Evolutionary conservation across 1,139 yeast genomes (phyloP), one percentile per base, ranked within the genome.

Genomic region (Suhomyces guaymorum): DNA sequence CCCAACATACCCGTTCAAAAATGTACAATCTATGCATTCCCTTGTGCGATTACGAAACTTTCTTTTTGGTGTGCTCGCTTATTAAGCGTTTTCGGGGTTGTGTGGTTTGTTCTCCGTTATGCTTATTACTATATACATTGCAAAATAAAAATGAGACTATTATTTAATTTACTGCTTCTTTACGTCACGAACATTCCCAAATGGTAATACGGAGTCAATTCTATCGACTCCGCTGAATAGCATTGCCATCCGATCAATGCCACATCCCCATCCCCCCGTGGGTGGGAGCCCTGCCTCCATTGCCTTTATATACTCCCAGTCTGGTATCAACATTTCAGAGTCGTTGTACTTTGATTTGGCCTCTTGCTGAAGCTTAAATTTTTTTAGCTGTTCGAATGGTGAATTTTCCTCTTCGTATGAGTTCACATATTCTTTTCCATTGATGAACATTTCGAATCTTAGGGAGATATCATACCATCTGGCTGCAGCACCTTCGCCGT

Each of bases 241-340:
- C 97, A 92, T 89, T 28, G 83, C 81, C 23, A 92, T 61, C 34
- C 99, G 61, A 54, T 94, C 99, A 15, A 94, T 72, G 0, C 99
- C 99, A 44, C 95, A 66, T 0, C 98, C 99, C 88, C 96, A 87
- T 0, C 99, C 99, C 1, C 96, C 97, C 2, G 97, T 90, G 0
- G 98, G 98, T 4, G 98, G 97, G 59, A 94, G 73, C 1, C 96
- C 97, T 73, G 83, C 86, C 52, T 88, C 92, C 86, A 94, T 79
- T 10, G 82, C 77, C 28, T 75, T 70, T 2, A 88, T 76, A 53
- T 80, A 92, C 29, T 71, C 70, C 54, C 78, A 68, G 57, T 92
- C 98, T 0, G 95, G 87, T 0, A 83, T 58, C 29, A 84, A 64
- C 17, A 80, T 62, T 42, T 87, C 96, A 2, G 63, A 58, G 49